Evolutionary conservation across 805 yeast genomes (phyloP), one percentile per base, ranked within the genome.

Genomic region (Pichia eremophila): DNA sequence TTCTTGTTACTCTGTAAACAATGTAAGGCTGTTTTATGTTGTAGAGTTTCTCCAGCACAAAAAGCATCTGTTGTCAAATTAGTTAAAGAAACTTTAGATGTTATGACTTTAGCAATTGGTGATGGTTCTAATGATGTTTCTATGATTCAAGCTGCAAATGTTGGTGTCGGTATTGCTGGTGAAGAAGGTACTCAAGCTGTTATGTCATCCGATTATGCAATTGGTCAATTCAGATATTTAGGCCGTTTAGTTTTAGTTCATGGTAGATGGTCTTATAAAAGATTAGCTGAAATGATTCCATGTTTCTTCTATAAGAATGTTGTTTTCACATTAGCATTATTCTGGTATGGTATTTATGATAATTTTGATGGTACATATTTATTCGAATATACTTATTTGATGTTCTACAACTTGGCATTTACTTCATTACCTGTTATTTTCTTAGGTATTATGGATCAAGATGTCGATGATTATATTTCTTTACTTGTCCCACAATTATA

Each of bases 71-170:
- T 85, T 48, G 91, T 85, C 29, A 80, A 77, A 54, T 64, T 85
- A 53, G 93, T 85, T n/a, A 85, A 83, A 60, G 78, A 80, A 29
- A 74, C 79, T 17, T 68, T 85, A 42, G 80, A 79, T 53, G 95
- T 85, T 29, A 85, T 85, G 90, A 85, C 95, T 1, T 66, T 85
- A 49, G 91, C 93, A 8, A 84, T 85, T 61, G 95, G 95, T 55
- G 95, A 85, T 66, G 95, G 95, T 47, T 81, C 93, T 19, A 85
- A 85, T 61, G 95, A 85, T 67, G 95, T 85, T 52, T 90, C 95
- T 12, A 85, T 85, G 95, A 85, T 85, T 55, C 95, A 85, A 64
- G 81, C 89, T 29, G 93, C 95, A 1, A 82, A 85, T 65, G 83
- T 85, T 41, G 95, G 95, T 58, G 85, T 85, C 47, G 95, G 95